Evolutionary conservation across 495 filamentous ascomycete species (phyloP).

Genomic region (Friedmanniomyces endolithicus): DNA sequence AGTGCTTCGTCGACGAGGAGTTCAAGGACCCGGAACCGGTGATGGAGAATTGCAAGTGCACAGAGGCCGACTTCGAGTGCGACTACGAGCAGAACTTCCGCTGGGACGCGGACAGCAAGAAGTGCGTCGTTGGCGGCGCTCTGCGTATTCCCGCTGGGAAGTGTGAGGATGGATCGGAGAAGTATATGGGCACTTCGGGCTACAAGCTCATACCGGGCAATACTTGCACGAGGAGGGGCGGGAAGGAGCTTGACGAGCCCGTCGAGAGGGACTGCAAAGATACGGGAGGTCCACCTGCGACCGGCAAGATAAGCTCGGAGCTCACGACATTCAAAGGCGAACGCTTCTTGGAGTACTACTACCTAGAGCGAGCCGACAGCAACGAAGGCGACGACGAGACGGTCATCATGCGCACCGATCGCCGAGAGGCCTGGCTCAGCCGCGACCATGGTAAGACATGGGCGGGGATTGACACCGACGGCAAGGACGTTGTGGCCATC

Average conservation of each 20-base stretch:
- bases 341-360: conserved; percentile 52
- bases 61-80: conserved; percentile 78
- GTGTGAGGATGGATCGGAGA: conserved; percentile 56
- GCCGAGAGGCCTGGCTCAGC: conserved; percentile 53
- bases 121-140: conserved; percentile 49
- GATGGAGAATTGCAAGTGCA: conserved; percentile 64
- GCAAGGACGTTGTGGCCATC: conserved; percentile 48
- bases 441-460: conserved; percentile 80
- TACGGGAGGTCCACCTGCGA: conserved; percentile 34
- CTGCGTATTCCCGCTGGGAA: conserved; percentile 41
- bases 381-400: conserved; percentile 59
- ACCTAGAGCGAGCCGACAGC: conserved; percentile 63
- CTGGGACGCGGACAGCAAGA: conserved; percentile 40
- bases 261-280: conserved; percentile 47
- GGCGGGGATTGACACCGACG: conserved; percentile 49
- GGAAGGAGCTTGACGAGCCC: conserved; percentile 45
- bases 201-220: conserved; percentile 90
- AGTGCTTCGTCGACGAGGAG: conserved; percentile 72
- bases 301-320: conserved; percentile 48
- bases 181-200: conserved; percentile 71
- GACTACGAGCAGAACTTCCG: conserved; percentile 87
- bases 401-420: conserved; percentile 61
- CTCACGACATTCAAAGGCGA: conserved; percentile 46
- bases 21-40: conserved; percentile 60
- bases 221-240: conserved; percentile 49